These are phyloP conservation scores for Meyerozyma athensensis DNA, from an alignment of 1,139 yeast genomes.

Conservation along the genomic window DNA sequence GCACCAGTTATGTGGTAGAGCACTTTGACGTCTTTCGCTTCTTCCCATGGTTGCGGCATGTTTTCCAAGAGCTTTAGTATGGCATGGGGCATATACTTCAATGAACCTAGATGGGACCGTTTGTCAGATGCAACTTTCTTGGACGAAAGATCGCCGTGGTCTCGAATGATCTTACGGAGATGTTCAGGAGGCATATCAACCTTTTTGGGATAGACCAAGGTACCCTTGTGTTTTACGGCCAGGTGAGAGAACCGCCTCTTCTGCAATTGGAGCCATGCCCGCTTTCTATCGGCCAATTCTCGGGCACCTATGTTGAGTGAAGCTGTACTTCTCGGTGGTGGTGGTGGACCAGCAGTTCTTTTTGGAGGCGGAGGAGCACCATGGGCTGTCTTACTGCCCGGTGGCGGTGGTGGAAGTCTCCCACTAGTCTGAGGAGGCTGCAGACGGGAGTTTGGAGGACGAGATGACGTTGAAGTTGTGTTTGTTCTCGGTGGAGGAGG, in stretches of 20 bases:
- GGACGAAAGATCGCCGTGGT: constrained; percentile 83
- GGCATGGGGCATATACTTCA: constrained; percentile 96
- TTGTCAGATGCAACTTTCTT: constrained; percentile 82
- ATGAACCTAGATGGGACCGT: constrained; percentile 82
- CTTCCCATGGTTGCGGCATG: constrained; percentile 99
- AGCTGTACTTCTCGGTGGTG: constrained; percentile 13
- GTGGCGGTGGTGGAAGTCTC: constrained; percentile 13
- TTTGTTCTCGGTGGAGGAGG: constrained; percentile 15
- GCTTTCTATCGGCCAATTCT: constrained; percentile 40
- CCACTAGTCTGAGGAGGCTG: constrained; percentile 2
- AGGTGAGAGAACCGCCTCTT: constrained; percentile 40
- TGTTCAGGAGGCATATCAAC: constrained; percentile 95
- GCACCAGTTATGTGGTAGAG: constrained; percentile 92
- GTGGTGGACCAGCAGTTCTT: constrained; percentile 19
- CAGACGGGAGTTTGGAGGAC: constrained; percentile 9
- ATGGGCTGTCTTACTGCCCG: constrained; percentile 8
- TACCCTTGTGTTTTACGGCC: constrained; percentile 22
- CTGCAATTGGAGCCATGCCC: constrained; percentile 65
- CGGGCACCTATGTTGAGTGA: constrained; percentile 9
- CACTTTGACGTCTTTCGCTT: constrained; percentile 77
- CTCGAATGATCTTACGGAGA: constrained; percentile 74
- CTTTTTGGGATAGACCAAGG: constrained; percentile 55
- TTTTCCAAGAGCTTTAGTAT: constrained; percentile 82
- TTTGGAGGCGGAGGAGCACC: neutral
- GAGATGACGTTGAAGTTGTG: constrained; percentile 22